Evolutionary conservation across 371 early-diverging fungal genomes (phyloP).

Genomic region (Rhizopus delemar): DNA sequence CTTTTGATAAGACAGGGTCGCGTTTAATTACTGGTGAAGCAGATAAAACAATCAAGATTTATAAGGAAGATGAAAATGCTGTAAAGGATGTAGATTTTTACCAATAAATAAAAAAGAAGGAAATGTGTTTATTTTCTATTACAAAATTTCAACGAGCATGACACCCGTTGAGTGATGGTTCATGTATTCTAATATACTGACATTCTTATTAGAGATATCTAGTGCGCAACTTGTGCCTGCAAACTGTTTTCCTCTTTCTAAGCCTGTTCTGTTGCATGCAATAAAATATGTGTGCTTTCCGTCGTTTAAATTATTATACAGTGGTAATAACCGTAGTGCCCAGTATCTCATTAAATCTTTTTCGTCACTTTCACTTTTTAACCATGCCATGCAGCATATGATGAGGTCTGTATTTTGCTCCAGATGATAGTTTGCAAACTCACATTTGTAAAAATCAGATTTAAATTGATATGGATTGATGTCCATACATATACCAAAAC

Average conservation of each 20-base stretch:
- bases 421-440: slow-evolving; percentile 69
- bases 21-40: slow-evolving; percentile 97
- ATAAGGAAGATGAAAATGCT: not conserved
- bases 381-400: slow-evolving; percentile 75
- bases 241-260: slow-evolving; percentile 59
- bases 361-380: slow-evolving; percentile 32
- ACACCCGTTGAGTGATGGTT: slow-evolving; percentile 38
- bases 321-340: slow-evolving; percentile 59
- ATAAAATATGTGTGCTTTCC: slow-evolving; percentile 39
- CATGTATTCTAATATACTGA: slow-evolving; percentile 35
- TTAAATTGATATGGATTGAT: slow-evolving; percentile 75
- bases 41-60: slow-evolving; percentile 98
- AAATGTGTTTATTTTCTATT: not conserved
- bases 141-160: slow-evolving; percentile 37
- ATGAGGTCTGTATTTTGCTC: slow-evolving; percentile 50
- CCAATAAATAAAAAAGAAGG: not conserved
- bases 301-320: slow-evolving; percentile 12
- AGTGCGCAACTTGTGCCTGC: slow-evolving; percentile 60
- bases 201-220: slow-evolving; percentile 28
- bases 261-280: slow-evolving; percentile 67
- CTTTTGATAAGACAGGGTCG: slow-evolving; percentile 92
- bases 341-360: slow-evolving; percentile 58
- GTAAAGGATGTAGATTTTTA: not conserved
- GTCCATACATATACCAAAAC: slow-evolving; percentile 85
- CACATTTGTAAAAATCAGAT: slow-evolving; percentile 62